phyloP scores from a whole-genome alignment of 371 early-diverging fungal species.

The Funneliformis caledonium region DNA sequence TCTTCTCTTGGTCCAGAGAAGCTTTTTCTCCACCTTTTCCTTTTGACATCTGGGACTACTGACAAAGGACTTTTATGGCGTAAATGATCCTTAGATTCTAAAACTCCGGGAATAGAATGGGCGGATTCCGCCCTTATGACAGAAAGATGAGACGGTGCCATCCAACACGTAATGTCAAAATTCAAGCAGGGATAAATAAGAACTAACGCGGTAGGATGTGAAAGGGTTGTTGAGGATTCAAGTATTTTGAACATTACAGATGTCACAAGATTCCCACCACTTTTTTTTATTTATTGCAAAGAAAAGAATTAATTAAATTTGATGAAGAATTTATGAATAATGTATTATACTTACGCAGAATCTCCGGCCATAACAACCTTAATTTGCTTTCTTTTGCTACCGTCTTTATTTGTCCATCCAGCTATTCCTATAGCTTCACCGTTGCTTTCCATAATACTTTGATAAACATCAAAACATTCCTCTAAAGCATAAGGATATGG shows the following conservation, averaged over 20 bases:
- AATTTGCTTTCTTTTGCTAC: conserved; percentile 49
- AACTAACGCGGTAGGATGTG: conserved; percentile 73
- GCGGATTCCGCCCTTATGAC: conserved; percentile 68
- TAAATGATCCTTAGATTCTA: conserved; percentile 62
- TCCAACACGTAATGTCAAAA: conserved; percentile 91
- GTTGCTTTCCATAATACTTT: conserved; percentile 62
- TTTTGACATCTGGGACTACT: conserved; percentile 59
- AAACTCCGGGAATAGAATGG: conserved; percentile 50
- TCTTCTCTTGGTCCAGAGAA: conserved; percentile 31
- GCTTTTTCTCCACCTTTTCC: conserved; percentile 41
- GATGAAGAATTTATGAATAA: background rate
- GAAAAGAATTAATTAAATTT: background rate
- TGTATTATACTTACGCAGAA: conserved; percentile 79
- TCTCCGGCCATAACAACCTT: conserved; percentile 85
- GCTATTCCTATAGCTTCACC: conserved; percentile 74
- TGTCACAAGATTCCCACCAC: conserved; percentile 81
- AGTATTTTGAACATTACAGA: conserved; percentile 74
- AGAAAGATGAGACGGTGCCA: conserved; percentile 71
- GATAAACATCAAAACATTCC: conserved; percentile 92
- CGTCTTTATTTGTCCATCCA: conserved; percentile 59
- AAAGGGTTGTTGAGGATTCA: conserved; percentile 55
- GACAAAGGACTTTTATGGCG: conserved; percentile 61
- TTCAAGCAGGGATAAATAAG: conserved; percentile 90
- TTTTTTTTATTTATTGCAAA: conserved; percentile 39
- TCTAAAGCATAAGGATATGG: conserved; percentile 93